A percentile compares a stretch with the other conserved stretches of the same genome.
phyloP scores from a whole-genome alignment of 2,329 filamentous ascomycete species.

The Diaporthe vaccinii region DNA sequence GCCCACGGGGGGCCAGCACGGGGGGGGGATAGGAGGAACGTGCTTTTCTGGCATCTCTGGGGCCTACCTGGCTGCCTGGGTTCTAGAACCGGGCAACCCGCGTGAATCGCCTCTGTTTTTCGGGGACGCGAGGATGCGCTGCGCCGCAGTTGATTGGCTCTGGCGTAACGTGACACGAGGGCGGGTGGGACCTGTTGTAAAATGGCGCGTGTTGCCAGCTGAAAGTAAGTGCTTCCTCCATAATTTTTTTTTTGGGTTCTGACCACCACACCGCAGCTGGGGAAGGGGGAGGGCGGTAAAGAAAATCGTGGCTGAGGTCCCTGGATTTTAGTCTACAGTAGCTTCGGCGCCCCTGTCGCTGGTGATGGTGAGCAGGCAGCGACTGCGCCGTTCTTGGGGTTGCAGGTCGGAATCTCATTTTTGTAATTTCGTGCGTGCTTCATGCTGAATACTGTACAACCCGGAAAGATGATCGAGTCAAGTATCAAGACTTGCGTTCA shows the following conservation, averaged over 20 bases:
- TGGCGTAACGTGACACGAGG: constrained; percentile 17
- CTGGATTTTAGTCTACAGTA: neutral
- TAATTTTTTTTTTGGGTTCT: constrained; percentile 10
- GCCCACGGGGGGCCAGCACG: too few species aligned
- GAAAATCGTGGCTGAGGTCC: constrained; percentile 4
- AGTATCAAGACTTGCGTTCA: constrained; percentile 3
- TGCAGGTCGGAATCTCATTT: constrained; percentile 18
- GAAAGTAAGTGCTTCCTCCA: neutral
- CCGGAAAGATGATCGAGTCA: constrained; percentile 17
- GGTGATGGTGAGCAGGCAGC: neutral
- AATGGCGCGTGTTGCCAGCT: constrained; percentile 28
- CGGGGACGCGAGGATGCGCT: neutral
- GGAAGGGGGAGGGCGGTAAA: constrained; percentile 14
- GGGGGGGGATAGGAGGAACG: neutral
- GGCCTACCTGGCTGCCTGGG: too few species aligned
- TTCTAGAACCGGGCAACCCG: constrained; percentile 20
- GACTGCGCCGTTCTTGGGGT: neutral
- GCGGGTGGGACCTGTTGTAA: constrained; percentile 5
- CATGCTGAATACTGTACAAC: constrained; percentile 10
- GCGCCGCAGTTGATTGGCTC: neutral
- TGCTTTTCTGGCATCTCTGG: neutral
- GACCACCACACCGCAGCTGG: constrained; percentile 17
- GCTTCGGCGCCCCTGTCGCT: neutral
- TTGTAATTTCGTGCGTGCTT: constrained; percentile 22
- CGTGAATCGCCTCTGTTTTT: neutral